Evolutionary conservation across 2,329 filamentous ascomycete species (phyloP).

Genomic region (Venturia asperata): DNA sequence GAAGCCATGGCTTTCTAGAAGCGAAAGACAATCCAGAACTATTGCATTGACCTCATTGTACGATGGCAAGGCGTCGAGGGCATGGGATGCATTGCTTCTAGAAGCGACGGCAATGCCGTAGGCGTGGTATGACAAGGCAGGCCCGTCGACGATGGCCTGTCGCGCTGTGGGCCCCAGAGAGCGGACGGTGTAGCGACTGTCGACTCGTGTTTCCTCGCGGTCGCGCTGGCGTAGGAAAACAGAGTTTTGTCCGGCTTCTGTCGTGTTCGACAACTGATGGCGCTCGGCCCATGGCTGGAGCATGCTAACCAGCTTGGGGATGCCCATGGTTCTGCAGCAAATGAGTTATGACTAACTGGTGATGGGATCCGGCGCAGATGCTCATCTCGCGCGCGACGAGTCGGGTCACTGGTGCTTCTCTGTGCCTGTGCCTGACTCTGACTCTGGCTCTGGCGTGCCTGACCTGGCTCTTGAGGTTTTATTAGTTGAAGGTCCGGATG

Average conservation of each 20-base stretch:
- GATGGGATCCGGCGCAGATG: background rate
- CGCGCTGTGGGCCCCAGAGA: background rate
- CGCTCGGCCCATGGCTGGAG: conserved; percentile 6
- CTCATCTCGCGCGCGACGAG: background rate
- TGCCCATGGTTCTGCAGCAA: background rate
- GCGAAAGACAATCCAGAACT: background rate
- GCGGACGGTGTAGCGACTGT: background rate
- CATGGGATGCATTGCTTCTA: conserved; percentile 5
- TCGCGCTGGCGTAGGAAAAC: background rate
- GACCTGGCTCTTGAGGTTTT: background rate
- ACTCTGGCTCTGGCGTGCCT: background rate
- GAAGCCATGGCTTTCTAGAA: conserved; percentile 13
- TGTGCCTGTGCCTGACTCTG: no score
- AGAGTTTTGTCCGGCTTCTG: background rate
- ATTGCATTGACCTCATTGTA: conserved; percentile 12
- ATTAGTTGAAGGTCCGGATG: background rate
- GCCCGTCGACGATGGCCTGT: conserved; percentile 19
- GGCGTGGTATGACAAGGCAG: conserved; percentile 20
- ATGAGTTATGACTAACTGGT: background rate
- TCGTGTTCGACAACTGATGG: conserved; percentile 1
- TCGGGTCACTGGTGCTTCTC: background rate
- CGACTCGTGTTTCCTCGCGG: background rate
- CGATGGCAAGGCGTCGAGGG: conserved; percentile 11
- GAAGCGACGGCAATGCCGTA: conserved; percentile 12
- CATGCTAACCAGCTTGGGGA: conserved; percentile 4